Evolutionary conservation across 441 rosid species (phyloP).

Genomic region (Metrosideros polymorpha): DNA sequence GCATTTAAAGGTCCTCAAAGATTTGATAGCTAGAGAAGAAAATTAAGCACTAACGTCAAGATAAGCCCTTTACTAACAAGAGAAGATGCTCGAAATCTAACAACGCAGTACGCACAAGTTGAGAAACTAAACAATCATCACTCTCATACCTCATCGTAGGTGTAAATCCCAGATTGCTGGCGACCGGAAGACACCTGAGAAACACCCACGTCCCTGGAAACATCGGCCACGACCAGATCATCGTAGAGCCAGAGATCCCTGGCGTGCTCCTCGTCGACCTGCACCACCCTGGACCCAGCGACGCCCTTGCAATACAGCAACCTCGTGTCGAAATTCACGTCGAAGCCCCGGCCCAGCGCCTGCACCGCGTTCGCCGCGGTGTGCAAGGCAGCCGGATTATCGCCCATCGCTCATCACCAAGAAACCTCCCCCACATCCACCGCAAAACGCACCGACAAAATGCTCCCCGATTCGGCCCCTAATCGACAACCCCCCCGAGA

Average conservation of each 20-base stretch:
- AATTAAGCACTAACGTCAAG: background rate
- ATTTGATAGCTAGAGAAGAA: background rate
- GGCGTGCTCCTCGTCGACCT: conserved; percentile 46
- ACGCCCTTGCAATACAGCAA: conserved; percentile 63
- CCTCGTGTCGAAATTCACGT: conserved; percentile 65
- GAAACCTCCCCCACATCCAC: background rate
- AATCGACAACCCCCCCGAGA: background rate
- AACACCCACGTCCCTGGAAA: conserved; percentile 43
- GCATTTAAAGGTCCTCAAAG: background rate
- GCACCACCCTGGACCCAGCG: conserved; percentile 40
- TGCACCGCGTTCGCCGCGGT: conserved; percentile 53
- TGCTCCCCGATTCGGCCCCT: background rate
- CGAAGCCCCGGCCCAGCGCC: conserved; percentile 71
- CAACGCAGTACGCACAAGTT: background rate
- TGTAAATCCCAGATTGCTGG: conserved; percentile 34
- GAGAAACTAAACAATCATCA: background rate
- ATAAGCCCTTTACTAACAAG: background rate
- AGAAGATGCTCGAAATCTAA: background rate
- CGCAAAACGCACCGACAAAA: background rate
- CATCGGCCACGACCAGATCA: conserved; percentile 26
- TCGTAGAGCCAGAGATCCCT: conserved; percentile 36
- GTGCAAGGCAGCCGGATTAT: conserved; percentile 34
- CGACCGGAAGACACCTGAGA: conserved; percentile 23
- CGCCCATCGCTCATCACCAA: conserved; percentile 33
- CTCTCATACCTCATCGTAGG: conserved; percentile 36